Evolutionary conservation across 495 filamentous ascomycete genomes (phyloP), one percentile per base, ranked within the genome.

Genomic region (Lasiosphaeria miniovina): DNA sequence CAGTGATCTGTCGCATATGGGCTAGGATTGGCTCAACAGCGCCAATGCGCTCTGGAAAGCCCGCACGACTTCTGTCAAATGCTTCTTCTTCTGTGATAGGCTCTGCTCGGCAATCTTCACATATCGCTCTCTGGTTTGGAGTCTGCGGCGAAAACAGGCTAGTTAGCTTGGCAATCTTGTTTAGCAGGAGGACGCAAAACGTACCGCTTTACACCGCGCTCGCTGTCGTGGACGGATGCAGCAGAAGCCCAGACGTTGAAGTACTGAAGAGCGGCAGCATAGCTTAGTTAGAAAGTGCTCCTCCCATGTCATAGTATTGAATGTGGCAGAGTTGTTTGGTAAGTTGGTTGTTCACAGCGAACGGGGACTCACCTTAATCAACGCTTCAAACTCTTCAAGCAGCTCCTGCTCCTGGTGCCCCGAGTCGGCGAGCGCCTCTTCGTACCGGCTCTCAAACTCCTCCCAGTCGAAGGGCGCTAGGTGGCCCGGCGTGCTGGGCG

Each of bases 11-110:
- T 24, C 24, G 24, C 24, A 24, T 24, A 24, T 24, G 24, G 24
- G 24, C 49, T 63, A 72, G 14, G 67, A 60, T 36, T 73, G 72
- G 61, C 75, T 76, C 36, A 93, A 75, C 32, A 93, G 80, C 6
- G 86, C 83, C 32, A 93, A 74, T 51, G 90, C 90, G 69, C 80
- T 90, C 67, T 93, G 83, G 66, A 94, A 94, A 35, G 90, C 90
- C 63, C 84, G 82, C 9, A 94, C 88, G 45, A 94, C 90, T 64
- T 90, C 82, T 48, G 78, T 77, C 66, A 91, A 86, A 65, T 93
- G 90, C 51, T 84, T 76, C 67, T 86, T 87, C 76, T 89, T 93
- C 60, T 85, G 82, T 62, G 85, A 80, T 49, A 94, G 69, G 6
- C 72, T 80, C 43, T 82, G 73, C 66, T 95, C 90, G 0, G 84